Base-by-base conservation (phyloP, 2,329 filamentous ascomycete species). In the Ceratocystis destructans region DNA sequence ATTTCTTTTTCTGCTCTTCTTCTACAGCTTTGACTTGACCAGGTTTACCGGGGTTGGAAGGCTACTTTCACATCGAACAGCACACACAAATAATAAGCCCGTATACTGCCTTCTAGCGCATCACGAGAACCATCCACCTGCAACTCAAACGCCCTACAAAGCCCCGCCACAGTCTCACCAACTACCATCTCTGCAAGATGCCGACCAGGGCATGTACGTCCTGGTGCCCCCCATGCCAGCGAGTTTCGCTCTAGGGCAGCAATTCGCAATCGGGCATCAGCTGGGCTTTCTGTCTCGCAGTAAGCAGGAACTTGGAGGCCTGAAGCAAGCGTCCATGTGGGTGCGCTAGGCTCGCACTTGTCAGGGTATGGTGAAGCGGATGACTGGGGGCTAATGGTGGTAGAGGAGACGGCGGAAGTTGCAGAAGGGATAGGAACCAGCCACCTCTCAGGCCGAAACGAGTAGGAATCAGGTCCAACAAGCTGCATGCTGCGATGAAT, bases 181-280 rank as follows among this genome's bases (percentile, higher is more conserved):
- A 83, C 73, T 1, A 82, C 72, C 66, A 83, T 69, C 70, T 83
- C 80, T 0, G 80, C 81, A 10, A 83, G 72, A 53, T 80, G 75
- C 2, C 78, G 72, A 0, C 81, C 81, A 0, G 81, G 81, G 66
- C 81, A 83, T 0, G 76, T 78, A 44, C 80, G 75, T 2, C 77
- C 75, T 2, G 81, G 79, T 1, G 79, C 80, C 2, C 81, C 81
- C 79, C 79, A 83, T 5, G 75, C 79, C 5, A 83, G 73, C 67
- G 77, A 82, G 62, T 73, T 75, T 15, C 79, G 73, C 17, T 82
- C 79, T 37, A 64, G 53, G 17, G 20, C 46, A 12, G 64, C 77
- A 82, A 82, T 12, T 67, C 70, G 31, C 75, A 37, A 17, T 17
- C 46, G 74, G 0, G 66, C 62, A 0, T 73, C 73, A 8, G 71